These are phyloP conservation scores for Scleromitrula shiraiana DNA, from an alignment of 2,329 filamentous ascomycete genomes.

Conservation along the genomic window DNA sequence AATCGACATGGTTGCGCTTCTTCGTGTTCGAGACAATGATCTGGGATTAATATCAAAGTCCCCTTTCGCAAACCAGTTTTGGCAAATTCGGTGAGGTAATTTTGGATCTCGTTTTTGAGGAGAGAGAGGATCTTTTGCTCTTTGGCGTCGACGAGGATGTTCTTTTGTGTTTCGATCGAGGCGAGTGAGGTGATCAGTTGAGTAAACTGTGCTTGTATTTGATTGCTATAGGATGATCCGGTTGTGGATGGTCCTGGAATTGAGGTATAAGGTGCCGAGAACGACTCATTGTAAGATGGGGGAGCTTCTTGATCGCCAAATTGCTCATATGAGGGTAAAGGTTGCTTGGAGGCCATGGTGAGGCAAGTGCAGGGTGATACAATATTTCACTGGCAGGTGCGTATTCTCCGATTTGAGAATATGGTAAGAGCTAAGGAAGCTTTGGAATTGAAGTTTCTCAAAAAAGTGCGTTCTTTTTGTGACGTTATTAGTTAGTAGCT, in stretches of 20 bases:
- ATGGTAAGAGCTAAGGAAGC: too few relatives aligned
- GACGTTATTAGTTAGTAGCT: too few relatives aligned
- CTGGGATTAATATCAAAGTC: conserved; percentile 24
- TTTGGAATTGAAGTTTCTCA: too few relatives aligned
- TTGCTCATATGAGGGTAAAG: conserved; percentile 4
- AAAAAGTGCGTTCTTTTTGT: too few relatives aligned
- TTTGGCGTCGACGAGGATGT: conserved; percentile 19
- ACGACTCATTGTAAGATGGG: conserved; percentile 18
- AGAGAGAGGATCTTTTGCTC: conserved; percentile 24
- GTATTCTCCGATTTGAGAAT: too few relatives aligned
- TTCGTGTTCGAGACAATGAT: conserved; percentile 15
- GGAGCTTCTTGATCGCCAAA: conserved; percentile 19
- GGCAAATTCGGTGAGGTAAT: conserved; percentile 24
- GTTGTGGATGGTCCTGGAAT: conserved; percentile 2
- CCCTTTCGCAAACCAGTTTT: conserved; percentile 19
- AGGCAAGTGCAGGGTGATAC: too few relatives aligned
- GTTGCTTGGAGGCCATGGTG: conserved; percentile 20
- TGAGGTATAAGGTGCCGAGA: conserved; percentile 9
- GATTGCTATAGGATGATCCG: conserved; percentile 17
- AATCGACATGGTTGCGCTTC: conserved; percentile 21
- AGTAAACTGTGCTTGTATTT: conserved; percentile 22
- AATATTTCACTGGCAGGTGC: too few relatives aligned
- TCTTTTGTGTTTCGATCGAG: conserved; percentile 16
- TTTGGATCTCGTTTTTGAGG: conserved; percentile 23
- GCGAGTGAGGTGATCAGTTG: conserved; percentile 20